Evolutionary conservation across 495 filamentous ascomycete species (phyloP), one percentile per base, ranked within the genome.

Genomic region (Jackrogersella multiformis): DNA sequence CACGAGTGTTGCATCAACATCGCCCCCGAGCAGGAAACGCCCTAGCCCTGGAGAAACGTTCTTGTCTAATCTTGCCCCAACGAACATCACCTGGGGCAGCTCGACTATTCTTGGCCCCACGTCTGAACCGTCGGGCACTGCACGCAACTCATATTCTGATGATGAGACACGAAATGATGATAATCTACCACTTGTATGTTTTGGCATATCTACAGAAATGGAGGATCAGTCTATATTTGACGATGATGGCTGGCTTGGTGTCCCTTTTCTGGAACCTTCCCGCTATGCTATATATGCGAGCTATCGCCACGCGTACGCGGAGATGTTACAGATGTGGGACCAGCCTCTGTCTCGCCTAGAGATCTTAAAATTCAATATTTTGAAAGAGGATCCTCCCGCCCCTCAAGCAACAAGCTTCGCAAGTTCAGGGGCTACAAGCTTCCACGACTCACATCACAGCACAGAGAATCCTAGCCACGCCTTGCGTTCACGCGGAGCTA

Each of bases 311-410:
- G 82, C 87, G 35, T 97, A 97, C 72, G 92, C 94, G 9, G 85
- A 94, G 63, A 83, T 96, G 67, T 82, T 97, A 1, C 88, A 86
- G 42, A 86, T 90, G 58, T 97, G 94, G 94, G 84, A 85, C n/a
- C 81, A 94, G 6, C 89, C 90, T 0, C 81, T 91, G 4, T 84
- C 89, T 28, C 84, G 90, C 15, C 85, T 92, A 5, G 92, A 97
- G 76, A 86, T 97, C 18, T 80, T 96, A 56, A 96, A 96, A 69
- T 94, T 94, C 74, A 90, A 92, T 44, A 83, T 86, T 4, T 74
- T 90, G 39, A 81, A 79, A 66, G 79, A 83, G 15, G 76, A 81
- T 66, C 64, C 39, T 39, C 68, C 48, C 16, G 64, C 35, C 54
- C 70, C 38, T 48, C 72, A 56, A 64, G 55, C 44, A 55, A 68